Evolutionary conservation across 345 rosid species (phyloP).

Genomic region (Heritiera fomes): DNA sequence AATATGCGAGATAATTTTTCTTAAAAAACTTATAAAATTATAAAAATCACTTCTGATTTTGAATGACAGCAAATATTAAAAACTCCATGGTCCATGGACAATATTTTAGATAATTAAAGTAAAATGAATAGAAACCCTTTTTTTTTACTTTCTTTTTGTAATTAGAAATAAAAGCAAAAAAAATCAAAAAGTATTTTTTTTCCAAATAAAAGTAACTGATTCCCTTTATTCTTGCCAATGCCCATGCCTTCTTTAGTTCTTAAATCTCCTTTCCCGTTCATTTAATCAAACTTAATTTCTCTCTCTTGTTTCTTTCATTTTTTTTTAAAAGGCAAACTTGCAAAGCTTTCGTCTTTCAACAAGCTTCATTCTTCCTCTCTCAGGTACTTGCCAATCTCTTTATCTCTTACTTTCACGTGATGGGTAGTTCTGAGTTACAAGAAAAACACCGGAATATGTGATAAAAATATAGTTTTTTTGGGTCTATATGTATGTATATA

Average conservation of each 20-base stretch:
- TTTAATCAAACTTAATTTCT: background rate
- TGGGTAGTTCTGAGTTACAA: background rate
- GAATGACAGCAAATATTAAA: no score
- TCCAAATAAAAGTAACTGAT: background rate
- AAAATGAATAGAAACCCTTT: no score
- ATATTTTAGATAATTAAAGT: no score
- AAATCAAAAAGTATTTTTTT: background rate
- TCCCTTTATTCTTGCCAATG: background rate
- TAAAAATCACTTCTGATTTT: no score
- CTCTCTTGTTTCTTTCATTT: background rate
- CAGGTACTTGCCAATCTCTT: conserved; percentile 3
- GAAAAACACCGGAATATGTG: background rate
- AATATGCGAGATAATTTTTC: no score
- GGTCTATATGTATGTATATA: no score
- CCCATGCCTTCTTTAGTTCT: background rate
- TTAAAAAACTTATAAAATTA: no score
- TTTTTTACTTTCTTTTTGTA: no score
- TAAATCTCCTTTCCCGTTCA: background rate
- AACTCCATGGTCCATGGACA: no score
- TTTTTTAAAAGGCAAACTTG: background rate
- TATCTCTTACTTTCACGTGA: background rate
- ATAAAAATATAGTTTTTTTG: background rate
- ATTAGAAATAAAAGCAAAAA: background rate
- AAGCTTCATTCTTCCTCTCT: background rate
- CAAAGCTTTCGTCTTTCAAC: background rate